Base-by-base conservation (phyloP, 2,329 filamentous ascomycete species). In the Cercospora berteroae region DNA sequence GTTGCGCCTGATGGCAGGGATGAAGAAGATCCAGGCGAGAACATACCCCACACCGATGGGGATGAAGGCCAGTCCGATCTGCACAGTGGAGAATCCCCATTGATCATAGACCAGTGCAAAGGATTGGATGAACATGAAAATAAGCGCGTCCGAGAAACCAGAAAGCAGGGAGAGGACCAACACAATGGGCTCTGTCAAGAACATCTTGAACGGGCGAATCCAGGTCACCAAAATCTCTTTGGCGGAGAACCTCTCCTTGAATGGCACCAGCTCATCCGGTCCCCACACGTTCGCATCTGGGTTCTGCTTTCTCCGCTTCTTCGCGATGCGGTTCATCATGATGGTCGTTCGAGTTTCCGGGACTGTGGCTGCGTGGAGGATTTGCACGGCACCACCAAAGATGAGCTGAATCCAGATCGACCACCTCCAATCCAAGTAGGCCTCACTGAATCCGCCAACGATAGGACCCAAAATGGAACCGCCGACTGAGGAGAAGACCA, bases 321-420 rank as follows among this genome's bases (percentile, higher is more conserved):
- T 92, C 29, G 92, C 92, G 67, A 94, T 92, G 1, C 83, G 83
- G 80, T 95, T 89, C 84, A 96, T 88, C 82, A 95, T 84, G 70
- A 93, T 87, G 2, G 90, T 94, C 0, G 89, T 88, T 64, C 92
- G 86, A 0, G 92, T 96, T 77, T 96, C 92, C 0, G 92, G 92
- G 1, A 95, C 92, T 63, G 91, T 76, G 60, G 90, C 74, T 71
- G 77, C 77, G 69, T 79, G 77, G 4, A 91, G 76, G 4, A 87
- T 27, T 76, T 94, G 91, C 12, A 94, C 87, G 59, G 87, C 84
- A 5, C 82, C 55, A 33, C 92, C 91, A 63, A 95, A 89, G 74
- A 94, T 93, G 72, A 95, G 86, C 80, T 96, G 92, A 68, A 95
- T 91, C 92, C 92, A 96, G 77, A 95, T 94, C 63, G 84, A 88